Conservation (phyloP, 1,139 yeast genomes). For the Scheffersomyces insectosa region DNA sequence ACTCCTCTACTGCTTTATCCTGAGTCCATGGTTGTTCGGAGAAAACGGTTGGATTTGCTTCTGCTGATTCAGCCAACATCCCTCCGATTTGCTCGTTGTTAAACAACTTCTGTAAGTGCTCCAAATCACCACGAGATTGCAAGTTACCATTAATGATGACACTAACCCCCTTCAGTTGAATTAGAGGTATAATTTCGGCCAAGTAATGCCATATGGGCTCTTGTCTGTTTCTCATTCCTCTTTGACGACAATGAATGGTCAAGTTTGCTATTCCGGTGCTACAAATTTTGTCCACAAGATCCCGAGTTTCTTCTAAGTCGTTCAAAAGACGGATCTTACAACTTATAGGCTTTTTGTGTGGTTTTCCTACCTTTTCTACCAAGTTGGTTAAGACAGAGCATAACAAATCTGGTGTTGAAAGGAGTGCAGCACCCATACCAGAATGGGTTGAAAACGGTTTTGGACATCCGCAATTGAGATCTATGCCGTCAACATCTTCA, state of each 20-base stretch:
- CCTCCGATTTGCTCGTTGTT: constrained; percentile 66
- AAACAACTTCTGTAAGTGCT: constrained; percentile 50
- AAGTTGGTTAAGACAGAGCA: constrained; percentile 65
- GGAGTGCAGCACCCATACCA: constrained; percentile 96
- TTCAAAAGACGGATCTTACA: constrained; percentile 84
- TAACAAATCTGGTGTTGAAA: constrained; percentile 76
- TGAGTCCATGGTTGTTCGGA: constrained; percentile 51
- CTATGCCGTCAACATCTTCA: constrained; percentile 87
- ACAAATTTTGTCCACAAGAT: constrained; percentile 62
- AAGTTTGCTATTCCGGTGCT: constrained; percentile 80
- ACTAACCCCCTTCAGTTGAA: constrained; percentile 64
- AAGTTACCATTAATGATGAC: constrained; percentile 84
- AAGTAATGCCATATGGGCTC: constrained; percentile 70
- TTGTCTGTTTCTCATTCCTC: constrained; percentile 87
- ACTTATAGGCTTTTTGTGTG: constrained; percentile 76
- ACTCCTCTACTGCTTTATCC: constrained; percentile 56
- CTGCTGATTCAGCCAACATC: constrained; percentile 94
- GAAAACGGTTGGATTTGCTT: constrained; percentile 81
- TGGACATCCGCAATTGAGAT: constrained; percentile 95
- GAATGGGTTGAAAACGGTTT: constrained; percentile 84
- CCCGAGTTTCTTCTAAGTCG: constrained; percentile 54
- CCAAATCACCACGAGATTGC: constrained; percentile 53
- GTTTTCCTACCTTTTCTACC: constrained; percentile 79
- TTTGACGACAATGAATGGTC: constrained; percentile 89
- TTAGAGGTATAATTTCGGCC: constrained; percentile 59